Percentiles rank a stretch among this genome's conserved stretches.
phyloP scores from a whole-genome alignment of 768 basidiomycete genomes.

The Amylocystis lapponica region DNA sequence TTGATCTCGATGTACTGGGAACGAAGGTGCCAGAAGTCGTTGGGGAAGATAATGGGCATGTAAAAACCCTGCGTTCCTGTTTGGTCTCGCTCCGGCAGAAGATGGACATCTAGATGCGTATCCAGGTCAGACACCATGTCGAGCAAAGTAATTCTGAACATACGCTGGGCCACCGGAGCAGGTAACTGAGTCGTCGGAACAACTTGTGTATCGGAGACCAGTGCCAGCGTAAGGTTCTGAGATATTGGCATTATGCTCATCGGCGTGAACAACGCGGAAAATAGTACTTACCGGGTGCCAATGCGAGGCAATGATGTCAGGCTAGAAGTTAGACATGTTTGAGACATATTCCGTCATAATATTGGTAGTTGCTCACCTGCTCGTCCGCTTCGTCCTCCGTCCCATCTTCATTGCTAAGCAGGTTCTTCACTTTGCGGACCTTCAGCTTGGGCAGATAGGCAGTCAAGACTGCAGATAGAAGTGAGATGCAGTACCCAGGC shows the following conservation, averaged over 20 bases:
- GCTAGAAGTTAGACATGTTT: slow-evolving; percentile 24
- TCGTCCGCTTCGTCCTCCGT: slow-evolving; percentile 42
- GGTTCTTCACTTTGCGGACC: slow-evolving; percentile 75
- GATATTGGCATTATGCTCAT: slow-evolving; percentile 6
- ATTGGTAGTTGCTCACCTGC: slow-evolving; percentile 5
- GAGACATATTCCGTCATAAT: background rate
- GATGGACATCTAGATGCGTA: slow-evolving; percentile 49
- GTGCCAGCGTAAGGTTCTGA: slow-evolving; percentile 82
- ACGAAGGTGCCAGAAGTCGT: slow-evolving; percentile 91
- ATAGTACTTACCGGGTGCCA: slow-evolving; percentile 61
- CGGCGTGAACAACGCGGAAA: background rate
- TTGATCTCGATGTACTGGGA: slow-evolving; percentile 85
- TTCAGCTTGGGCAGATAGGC: slow-evolving; percentile 74
- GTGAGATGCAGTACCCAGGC: background rate
- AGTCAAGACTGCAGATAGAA: slow-evolving; percentile 58
- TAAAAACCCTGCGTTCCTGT: slow-evolving; percentile 66
- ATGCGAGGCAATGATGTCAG: slow-evolving; percentile 68
- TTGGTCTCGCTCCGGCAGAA: slow-evolving; percentile 59
- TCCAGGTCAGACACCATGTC: too few relatives aligned
- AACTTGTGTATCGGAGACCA: slow-evolving; percentile 65
- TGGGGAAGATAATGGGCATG: slow-evolving; percentile 86
- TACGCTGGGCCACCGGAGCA: slow-evolving; percentile 56
- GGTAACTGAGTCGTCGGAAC: slow-evolving; percentile 54
- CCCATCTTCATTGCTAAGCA: slow-evolving; percentile 46
- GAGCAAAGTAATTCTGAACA: slow-evolving; percentile 24